Percentiles rank a stretch among this genome's conserved stretches.
These are phyloP conservation scores for Magnusiomyces sp. DNA, from an alignment of 1,139 yeast species.

Conservation along the genomic window DNA sequence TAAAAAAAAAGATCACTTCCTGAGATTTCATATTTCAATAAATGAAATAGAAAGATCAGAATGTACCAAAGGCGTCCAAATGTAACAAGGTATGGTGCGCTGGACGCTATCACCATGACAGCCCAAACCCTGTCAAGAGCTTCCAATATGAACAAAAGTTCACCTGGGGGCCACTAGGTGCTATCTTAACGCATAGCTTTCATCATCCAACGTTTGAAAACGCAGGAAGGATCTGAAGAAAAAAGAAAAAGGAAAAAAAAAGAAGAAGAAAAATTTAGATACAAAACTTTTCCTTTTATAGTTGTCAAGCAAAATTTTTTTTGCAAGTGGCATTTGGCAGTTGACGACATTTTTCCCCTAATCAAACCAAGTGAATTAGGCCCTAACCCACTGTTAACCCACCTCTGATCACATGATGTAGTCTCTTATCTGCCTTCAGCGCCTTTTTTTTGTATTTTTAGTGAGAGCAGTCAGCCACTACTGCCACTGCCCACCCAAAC, in stretches of 20 bases:
- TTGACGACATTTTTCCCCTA: too few relatives aligned
- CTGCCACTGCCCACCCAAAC: too few relatives aligned
- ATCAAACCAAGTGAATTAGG: too few relatives aligned
- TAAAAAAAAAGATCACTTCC: background rate
- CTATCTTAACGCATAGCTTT: constrained; percentile 28
- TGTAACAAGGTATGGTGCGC: constrained; percentile 34
- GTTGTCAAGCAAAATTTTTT: too few relatives aligned
- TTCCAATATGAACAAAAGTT: constrained; percentile 10
- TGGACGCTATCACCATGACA: constrained; percentile 33
- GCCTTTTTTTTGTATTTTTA: too few relatives aligned
- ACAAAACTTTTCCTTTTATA: too few relatives aligned
- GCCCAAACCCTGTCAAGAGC: constrained; percentile 37
- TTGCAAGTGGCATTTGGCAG: too few relatives aligned
- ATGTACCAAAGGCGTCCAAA: constrained; percentile 27
- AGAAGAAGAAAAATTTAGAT: constrained; percentile 5
- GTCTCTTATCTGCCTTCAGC: too few relatives aligned
- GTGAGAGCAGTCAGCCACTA: too few relatives aligned
- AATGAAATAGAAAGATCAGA: constrained; percentile 22
- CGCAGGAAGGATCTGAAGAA: constrained; percentile 30
- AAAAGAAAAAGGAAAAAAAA: constrained; percentile 16
- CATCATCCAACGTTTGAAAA: constrained; percentile 31
- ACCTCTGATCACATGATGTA: too few relatives aligned
- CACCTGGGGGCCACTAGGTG: constrained; percentile 23
- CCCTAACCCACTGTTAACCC: too few relatives aligned
- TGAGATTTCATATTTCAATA: constrained; percentile 3